phyloP scores from a whole-genome alignment of 352 stramenopile species.

The Phytophthora tubulina region DNA sequence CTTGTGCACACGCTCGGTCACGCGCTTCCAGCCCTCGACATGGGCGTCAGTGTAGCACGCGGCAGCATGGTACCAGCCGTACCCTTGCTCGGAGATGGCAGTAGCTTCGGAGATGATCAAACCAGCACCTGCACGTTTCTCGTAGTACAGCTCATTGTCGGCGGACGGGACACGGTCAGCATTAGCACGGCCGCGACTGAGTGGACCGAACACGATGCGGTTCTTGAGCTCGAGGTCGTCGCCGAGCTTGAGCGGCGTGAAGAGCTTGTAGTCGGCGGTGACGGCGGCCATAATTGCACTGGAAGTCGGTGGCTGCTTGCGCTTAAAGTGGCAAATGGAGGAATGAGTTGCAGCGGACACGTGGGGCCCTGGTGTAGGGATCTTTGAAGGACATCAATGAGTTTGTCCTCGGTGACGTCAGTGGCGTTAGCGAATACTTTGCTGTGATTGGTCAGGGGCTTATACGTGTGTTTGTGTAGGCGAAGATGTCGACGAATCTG shows the following conservation, averaged over 20 bases:
- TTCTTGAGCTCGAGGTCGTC: slow-evolving; percentile 39
- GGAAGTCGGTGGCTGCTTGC: slow-evolving; percentile 2
- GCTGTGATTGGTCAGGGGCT: neutral
- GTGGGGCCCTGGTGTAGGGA: neutral
- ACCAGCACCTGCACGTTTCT: slow-evolving; percentile 32
- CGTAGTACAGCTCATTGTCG: slow-evolving; percentile 37
- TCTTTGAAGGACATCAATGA: neutral
- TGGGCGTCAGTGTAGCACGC: slow-evolving; percentile 33
- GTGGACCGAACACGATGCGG: slow-evolving; percentile 31
- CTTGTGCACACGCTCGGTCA: slow-evolving; percentile 32
- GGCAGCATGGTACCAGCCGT: slow-evolving; percentile 28
- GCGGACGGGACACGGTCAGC: slow-evolving; percentile 29
- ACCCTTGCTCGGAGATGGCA: slow-evolving; percentile 29
- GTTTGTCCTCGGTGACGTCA: neutral
- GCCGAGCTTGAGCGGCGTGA: slow-evolving; percentile 50
- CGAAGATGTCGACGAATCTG: neutral
- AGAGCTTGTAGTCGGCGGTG: slow-evolving; percentile 46
- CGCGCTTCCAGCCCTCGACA: slow-evolving; percentile 34
- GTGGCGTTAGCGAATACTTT: neutral
- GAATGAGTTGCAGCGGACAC: slow-evolving; percentile 19
- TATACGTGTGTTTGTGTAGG: neutral
- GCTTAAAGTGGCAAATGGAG: slow-evolving; percentile 17
- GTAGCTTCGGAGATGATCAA: slow-evolving; percentile 30
- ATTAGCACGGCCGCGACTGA: slow-evolving; percentile 32
- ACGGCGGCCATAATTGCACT: slow-evolving; percentile 20